These are phyloP conservation scores for Pythium brassicae DNA, from an alignment of 352 stramenopile genomes.

Conservation along the genomic window DNA sequence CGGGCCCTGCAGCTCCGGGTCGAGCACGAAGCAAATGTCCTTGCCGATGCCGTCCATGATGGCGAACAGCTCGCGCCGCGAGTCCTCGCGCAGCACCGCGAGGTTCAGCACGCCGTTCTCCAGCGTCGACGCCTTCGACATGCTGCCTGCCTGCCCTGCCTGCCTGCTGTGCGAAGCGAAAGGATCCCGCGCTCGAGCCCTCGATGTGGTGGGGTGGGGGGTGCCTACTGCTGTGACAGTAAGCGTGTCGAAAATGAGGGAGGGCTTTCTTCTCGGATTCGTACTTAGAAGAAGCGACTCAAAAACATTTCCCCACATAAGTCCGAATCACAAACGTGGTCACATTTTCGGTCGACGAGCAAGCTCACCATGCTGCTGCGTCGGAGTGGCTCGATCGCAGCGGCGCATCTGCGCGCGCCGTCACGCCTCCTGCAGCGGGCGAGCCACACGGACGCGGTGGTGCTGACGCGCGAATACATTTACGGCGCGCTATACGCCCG, in stretches of 20 bases:
- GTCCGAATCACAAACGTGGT: too few relatives aligned
- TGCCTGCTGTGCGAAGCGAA: too few relatives aligned
- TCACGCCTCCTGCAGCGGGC: not conserved
- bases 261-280: too few relatives aligned
- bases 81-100: conserved; percentile 80
- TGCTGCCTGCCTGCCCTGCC: conserved; percentile 16
- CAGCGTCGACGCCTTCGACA: conserved; percentile 78
- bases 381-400: too few relatives aligned
- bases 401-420: not conserved
- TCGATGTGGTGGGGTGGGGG: too few relatives aligned
- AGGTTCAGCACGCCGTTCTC: conserved; percentile 86
- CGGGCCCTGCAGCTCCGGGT: conserved; percentile 75
- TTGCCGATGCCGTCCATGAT: conserved; percentile 84
- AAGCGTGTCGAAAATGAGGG: too few relatives aligned
- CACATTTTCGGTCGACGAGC: too few relatives aligned
- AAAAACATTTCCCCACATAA: too few relatives aligned
- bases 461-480: conserved; percentile 84
- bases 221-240: too few relatives aligned
- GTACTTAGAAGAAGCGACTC: too few relatives aligned
- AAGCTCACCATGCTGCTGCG: too few relatives aligned
- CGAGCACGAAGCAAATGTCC: conserved; percentile 86
- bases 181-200: too few relatives aligned
- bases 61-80: conserved; percentile 75
- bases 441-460: not conserved
- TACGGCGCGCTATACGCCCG: conserved; percentile 76